Evolutionary conservation across 495 filamentous ascomycete species (phyloP).

Genomic region (Aspergillus ellipticus): DNA sequence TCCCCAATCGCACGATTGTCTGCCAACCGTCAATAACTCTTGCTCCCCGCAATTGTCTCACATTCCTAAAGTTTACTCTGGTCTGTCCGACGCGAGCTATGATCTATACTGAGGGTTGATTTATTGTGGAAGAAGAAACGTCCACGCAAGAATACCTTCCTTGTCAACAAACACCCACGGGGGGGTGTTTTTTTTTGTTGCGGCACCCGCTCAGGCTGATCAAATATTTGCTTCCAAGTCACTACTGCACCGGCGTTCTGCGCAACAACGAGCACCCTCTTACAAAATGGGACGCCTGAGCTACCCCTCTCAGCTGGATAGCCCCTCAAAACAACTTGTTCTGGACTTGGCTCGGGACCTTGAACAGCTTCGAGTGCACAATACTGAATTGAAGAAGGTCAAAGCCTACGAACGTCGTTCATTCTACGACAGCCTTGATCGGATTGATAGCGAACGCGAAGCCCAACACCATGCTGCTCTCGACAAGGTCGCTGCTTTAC

Average conservation of each 20-base stretch:
- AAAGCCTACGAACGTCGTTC: conserved; percentile 42
- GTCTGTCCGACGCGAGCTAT: background rate
- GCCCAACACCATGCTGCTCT: conserved; percentile 57
- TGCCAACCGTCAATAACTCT: background rate
- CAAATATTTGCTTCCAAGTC: background rate
- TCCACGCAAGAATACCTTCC: background rate
- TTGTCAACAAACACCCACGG: background rate
- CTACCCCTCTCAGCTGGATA: conserved; percentile 34
- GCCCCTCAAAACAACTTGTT: conserved; percentile 49
- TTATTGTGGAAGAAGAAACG: background rate
- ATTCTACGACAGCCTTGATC: conserved; percentile 46
- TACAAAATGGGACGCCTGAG: conserved; percentile 26
- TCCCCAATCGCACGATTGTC: background rate
- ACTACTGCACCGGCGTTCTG: background rate
- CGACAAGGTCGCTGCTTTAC: conserved; percentile 56
- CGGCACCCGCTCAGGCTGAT: background rate
- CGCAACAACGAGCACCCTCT: background rate
- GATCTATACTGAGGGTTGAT: background rate
- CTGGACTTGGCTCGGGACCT: conserved; percentile 42
- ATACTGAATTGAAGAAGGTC: conserved; percentile 39
- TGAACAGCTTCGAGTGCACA: conserved; percentile 35
- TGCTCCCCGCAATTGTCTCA: background rate
- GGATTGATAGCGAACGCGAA: conserved; percentile 38
- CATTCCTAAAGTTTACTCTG: background rate
- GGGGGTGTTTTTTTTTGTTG: background rate